Evolutionary conservation across 345 rosid species (phyloP).

Genomic region (Reutealis trisperma): DNA sequence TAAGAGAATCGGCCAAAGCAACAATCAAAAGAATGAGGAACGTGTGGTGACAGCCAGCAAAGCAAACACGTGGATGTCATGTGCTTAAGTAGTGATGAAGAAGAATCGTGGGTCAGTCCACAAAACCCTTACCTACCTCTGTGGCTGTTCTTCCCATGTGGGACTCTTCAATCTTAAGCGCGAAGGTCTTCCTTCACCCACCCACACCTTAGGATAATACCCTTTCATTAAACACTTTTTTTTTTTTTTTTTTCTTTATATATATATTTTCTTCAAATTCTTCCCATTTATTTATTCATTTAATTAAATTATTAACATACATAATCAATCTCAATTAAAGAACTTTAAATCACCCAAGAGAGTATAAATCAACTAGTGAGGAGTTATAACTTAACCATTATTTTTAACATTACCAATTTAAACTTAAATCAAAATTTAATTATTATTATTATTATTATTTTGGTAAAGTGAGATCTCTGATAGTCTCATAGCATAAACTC

Average conservation of each 20-base stretch:
- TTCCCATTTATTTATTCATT: conserved; percentile 2
- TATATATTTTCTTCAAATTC: not conserved
- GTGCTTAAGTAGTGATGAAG: conserved; percentile 48
- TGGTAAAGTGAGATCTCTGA: too few relatives aligned
- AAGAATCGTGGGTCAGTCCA: conserved; percentile 6
- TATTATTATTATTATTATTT: too few relatives aligned
- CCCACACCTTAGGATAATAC: conserved; percentile 14
- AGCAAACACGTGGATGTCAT: conserved; percentile 48
- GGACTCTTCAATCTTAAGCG: conserved; percentile 32
- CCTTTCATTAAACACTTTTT: not conserved
- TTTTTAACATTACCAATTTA: too few relatives aligned
- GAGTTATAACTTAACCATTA: too few relatives aligned
- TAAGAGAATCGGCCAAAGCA: not conserved
- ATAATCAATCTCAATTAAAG: not conserved
- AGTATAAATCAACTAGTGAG: too few relatives aligned
- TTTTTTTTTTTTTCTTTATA: too few relatives aligned
- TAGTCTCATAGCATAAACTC: too few relatives aligned
- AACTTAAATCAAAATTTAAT: too few relatives aligned
- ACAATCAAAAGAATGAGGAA: not conserved
- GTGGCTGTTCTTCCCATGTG: conserved; percentile 34
- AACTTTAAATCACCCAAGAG: too few relatives aligned
- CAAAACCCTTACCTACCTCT: conserved; percentile 29
- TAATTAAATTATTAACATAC: conserved; percentile 1
- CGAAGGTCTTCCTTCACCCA: conserved; percentile 22
- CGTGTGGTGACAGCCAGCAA: conserved; percentile 33